A percentile compares a stretch with the other conserved stretches of the same genome.
Conservation (phyloP, 2,329 filamentous ascomycete genomes). For the Hymenotorrendiella dingleyae region DNA sequence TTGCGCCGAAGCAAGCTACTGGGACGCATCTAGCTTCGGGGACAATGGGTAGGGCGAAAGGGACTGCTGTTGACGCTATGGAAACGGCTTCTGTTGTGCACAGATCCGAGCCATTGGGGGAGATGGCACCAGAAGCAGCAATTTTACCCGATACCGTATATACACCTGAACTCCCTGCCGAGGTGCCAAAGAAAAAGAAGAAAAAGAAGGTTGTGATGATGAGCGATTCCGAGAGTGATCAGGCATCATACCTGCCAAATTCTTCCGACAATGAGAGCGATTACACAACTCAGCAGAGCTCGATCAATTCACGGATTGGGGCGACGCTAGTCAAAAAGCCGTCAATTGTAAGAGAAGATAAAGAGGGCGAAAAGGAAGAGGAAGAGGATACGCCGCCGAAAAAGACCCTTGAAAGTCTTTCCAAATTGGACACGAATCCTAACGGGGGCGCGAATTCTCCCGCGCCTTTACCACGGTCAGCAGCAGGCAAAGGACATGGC, state of each 20-base stretch:
- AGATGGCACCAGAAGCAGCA: constrained; percentile 1
- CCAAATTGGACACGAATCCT: constrained; percentile 8
- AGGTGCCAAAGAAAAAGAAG: constrained; percentile 18
- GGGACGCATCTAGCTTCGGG: constrained; percentile 41
- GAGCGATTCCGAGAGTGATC: constrained; percentile 25
- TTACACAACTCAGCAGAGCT: constrained; percentile 8
- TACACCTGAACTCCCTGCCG: not conserved
- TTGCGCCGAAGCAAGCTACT: constrained; percentile 28
- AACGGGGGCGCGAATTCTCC: constrained; percentile 19
- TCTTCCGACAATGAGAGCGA: constrained; percentile 30
- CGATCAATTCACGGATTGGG: constrained; percentile 18
- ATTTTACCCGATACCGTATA: constrained; percentile 3
- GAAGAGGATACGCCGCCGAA: constrained; percentile 26
- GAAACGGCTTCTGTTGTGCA: constrained; percentile 17
- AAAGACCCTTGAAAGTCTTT: constrained; percentile 5
- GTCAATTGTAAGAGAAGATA: constrained; percentile 42
- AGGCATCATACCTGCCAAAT: constrained; percentile 21
- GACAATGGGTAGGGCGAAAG: constrained; percentile 46
- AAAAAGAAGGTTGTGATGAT: constrained; percentile 20
- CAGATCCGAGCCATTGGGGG: not conserved
- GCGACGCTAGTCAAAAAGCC: constrained; percentile 34
- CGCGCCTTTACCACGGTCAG: constrained; percentile 21
- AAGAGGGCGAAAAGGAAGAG: constrained; percentile 37
- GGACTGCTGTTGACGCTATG: constrained; percentile 38
- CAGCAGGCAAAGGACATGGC: constrained; percentile 21